Base-by-base conservation (phyloP, 192 early-diverging fungal species). In the Umbelopsis ramanniana region DNA sequence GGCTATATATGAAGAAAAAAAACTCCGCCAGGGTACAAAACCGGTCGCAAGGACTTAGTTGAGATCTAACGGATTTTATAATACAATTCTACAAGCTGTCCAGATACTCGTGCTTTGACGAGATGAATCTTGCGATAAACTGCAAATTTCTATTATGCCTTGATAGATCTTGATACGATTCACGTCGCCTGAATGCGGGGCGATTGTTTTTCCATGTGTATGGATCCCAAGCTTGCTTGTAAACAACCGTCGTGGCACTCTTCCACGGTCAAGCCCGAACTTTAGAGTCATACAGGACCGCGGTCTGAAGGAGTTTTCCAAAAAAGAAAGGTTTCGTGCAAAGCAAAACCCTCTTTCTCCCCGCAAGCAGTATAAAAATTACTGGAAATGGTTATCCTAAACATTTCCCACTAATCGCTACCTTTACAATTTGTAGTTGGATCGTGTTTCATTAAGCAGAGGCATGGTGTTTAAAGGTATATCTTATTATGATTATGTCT, bases 1-100 rank as follows among this genome's bases (percentile, higher is more conserved):
- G 29, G 33, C 57, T 63, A 63, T 63, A 63, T 63, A 63, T 63
- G 5, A 63, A n/a, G 5, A 11, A 26, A 37, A 12, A 17, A 63
- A 63, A 63, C 57, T 63, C 57, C 57, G 57, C 57, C 7, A 63
- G 33, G 57, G 33, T 63, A 63, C 57, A 63, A 60, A 63, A 37
- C 57, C 57, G 57, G 57, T 63, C 57, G 57, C 57, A 63, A 63
- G 57, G 57, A 63, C 57, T 63, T 63, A 37, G 19, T 37, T 11
- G 57, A 12, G 17, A 12, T 6, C 21, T 37, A 14, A 5, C 15
- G 15, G 33, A 63, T 2, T 63, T 63, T 63, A 63, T 37, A 63
- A 37, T 63, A 63, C 57, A n/a, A 17, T 7, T 63, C 37, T 63
- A 63, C 57, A 14, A 5, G 0, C 26, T 19, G 10, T 19, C 9